Conservation (phyloP, 805 yeast species). For the Saccharomycopsis vini region DNA sequence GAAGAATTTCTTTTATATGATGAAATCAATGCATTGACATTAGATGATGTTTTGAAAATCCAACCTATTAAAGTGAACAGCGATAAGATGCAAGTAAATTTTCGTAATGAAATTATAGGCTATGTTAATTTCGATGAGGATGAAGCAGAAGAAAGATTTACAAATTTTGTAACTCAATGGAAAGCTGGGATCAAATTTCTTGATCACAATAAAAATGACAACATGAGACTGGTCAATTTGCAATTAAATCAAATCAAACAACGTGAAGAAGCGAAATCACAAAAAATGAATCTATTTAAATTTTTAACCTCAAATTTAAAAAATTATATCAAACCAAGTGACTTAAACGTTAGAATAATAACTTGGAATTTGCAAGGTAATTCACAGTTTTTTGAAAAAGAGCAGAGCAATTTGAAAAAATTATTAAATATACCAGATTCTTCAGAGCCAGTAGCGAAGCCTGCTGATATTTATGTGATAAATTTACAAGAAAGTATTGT, state of each 20-base stretch:
- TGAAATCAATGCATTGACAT: conserved; percentile 4
- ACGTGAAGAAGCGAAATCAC: conserved; percentile 13
- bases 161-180: conserved; percentile 26
- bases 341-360: conserved; percentile 24
- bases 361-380: conserved; percentile 35
- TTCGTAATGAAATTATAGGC: conserved; percentile 9
- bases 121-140: conserved; percentile 15
- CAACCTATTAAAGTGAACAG: conserved; percentile 16
- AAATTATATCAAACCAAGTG: conserved; percentile 13
- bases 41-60: conserved; percentile 13
- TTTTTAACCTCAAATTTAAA: conserved; percentile 14
- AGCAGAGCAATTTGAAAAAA: conserved; percentile 16
- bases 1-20: conserved; percentile 7
- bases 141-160: conserved; percentile 18
- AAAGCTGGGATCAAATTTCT: conserved; percentile 22
- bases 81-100: conserved; percentile 17
- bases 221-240: neutral
- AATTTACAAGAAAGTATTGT: conserved; percentile 46
- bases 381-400: conserved; percentile 19
- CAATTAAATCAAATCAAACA: conserved; percentile 1
- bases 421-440: conserved; percentile 16
- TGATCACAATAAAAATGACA: conserved; percentile 17
- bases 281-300: conserved; percentile 16
- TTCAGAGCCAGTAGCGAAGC: neutral
- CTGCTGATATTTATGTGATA: conserved; percentile 32